A percentile compares a stretch with the other conserved stretches of the same genome.
Evolutionary conservation across 805 yeast genomes (phyloP).

Genomic region (Lipomyces anomalus): DNA sequence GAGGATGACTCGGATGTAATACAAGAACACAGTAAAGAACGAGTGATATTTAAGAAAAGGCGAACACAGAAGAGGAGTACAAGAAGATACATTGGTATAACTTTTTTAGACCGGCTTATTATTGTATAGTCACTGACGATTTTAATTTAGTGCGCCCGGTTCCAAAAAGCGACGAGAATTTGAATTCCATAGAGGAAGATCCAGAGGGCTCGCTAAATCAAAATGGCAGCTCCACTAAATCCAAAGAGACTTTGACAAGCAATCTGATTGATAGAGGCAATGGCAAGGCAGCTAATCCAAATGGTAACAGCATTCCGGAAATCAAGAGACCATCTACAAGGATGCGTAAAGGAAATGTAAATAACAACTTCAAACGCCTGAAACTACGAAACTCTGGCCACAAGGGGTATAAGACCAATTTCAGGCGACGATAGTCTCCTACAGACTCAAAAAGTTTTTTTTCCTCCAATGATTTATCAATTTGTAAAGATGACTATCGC

Average conservation of each 20-base stretch:
- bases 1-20: constrained; percentile 9
- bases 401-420: neutral
- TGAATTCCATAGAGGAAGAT: neutral
- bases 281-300: no score
- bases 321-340: no score
- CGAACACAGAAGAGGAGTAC: constrained; percentile 18
- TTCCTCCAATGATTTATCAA: no score
- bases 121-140: neutral
- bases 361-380: constrained; percentile 5
- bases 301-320: no score
- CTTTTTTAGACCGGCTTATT: neutral
- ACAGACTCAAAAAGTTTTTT: no score
- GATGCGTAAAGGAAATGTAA: no score
- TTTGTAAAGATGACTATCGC: no score
- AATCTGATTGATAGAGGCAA: no score
- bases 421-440: no score
- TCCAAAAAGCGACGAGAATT: neutral
- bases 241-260: neutral
- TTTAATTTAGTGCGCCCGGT: neutral
- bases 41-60: neutral
- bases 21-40: constrained; percentile 1
- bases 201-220: neutral
- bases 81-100: constrained; percentile 4
- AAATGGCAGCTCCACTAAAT: neutral
- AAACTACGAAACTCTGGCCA: neutral